These are phyloP conservation scores for Penicillium coffeae DNA, from an alignment of 495 filamentous ascomycete genomes.

Conservation along the genomic window DNA sequence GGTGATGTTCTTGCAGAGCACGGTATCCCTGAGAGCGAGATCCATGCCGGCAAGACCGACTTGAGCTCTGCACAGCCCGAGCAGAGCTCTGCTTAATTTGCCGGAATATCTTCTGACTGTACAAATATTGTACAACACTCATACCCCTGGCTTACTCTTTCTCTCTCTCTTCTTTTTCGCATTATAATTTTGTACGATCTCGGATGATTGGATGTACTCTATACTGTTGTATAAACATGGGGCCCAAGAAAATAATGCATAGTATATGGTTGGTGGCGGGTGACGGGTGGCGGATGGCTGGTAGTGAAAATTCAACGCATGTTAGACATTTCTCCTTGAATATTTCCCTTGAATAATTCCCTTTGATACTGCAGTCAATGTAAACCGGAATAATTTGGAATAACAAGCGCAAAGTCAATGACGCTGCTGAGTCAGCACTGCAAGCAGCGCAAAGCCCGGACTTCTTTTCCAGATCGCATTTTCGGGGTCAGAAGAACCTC, in stretches of 20 bases:
- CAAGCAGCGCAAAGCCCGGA: background rate
- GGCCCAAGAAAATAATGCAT: background rate
- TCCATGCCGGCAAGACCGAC: conserved; percentile 2
- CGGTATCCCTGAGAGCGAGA: conserved; percentile 9
- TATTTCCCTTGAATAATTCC: too few relatives aligned
- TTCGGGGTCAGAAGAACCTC: too few relatives aligned
- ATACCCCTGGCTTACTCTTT: too few relatives aligned
- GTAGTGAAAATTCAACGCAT: background rate
- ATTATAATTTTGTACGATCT: too few relatives aligned
- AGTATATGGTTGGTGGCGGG: conserved; percentile 12
- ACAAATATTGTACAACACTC: too few relatives aligned
- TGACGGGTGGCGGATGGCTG: too few relatives aligned
- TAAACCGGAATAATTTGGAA: too few relatives aligned
- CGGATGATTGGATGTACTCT: too few relatives aligned
- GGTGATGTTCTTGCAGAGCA: conserved; percentile 32
- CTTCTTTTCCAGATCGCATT: conserved; percentile 4
- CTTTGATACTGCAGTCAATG: background rate
- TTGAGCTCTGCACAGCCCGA: background rate
- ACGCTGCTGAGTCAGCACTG: conserved; percentile 20
- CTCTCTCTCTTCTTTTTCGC: too few relatives aligned
- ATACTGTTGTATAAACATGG: too few relatives aligned
- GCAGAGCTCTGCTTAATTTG: background rate
- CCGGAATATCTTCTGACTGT: too few relatives aligned
- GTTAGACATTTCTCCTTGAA: too few relatives aligned
- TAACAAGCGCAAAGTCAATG: conserved; percentile 10